Percentiles rank a stretch among this genome's conserved stretches.
These are phyloP conservation scores for Exophiala dermatitidis DNA, from an alignment of 2,329 filamentous ascomycete species.

Conservation along the genomic window DNA sequence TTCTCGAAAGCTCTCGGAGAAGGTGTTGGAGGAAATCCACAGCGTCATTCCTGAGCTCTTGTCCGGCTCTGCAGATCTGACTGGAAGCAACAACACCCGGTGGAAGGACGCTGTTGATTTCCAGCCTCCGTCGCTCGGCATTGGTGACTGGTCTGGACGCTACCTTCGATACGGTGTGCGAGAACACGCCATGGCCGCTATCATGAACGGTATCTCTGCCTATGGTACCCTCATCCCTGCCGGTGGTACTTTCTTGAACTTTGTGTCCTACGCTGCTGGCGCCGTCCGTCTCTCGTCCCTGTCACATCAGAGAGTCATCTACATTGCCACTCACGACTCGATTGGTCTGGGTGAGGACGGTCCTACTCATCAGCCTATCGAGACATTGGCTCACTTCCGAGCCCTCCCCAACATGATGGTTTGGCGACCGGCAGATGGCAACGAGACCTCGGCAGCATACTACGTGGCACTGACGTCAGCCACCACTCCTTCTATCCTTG, in stretches of 20 bases:
- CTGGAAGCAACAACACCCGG: constrained; percentile 95
- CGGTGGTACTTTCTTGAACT: constrained; percentile 97
- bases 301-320: constrained; percentile 84
- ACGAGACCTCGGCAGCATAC: constrained; percentile 97
- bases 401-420: constrained; percentile 99
- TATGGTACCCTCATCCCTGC: constrained; percentile 95
- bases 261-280: constrained; percentile 95
- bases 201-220: constrained; percentile 71
- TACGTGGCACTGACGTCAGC: constrained; percentile 87
- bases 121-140: constrained; percentile 77
- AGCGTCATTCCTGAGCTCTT: constrained; percentile 77
- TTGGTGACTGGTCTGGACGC: constrained; percentile 84
- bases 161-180: constrained; percentile 58
- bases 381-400: constrained; percentile 97
- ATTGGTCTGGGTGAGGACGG: constrained; percentile 98
- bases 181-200: constrained; percentile 47
- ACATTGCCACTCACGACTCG: constrained; percentile 96
- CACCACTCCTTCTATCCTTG: constrained; percentile 85
- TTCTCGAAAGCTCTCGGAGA: constrained; percentile 93
- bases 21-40: constrained; percentile 82
- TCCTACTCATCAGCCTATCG: constrained; percentile 97
- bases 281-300: constrained; percentile 89
- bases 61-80: constrained; percentile 95
- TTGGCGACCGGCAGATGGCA: constrained; percentile 96
- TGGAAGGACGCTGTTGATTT: constrained; percentile 98